A percentile compares a stretch with the other conserved stretches of the same genome.
phyloP scores from a whole-genome alignment of 768 basidiomycete genomes.

The Phylloporus sp. region DNA sequence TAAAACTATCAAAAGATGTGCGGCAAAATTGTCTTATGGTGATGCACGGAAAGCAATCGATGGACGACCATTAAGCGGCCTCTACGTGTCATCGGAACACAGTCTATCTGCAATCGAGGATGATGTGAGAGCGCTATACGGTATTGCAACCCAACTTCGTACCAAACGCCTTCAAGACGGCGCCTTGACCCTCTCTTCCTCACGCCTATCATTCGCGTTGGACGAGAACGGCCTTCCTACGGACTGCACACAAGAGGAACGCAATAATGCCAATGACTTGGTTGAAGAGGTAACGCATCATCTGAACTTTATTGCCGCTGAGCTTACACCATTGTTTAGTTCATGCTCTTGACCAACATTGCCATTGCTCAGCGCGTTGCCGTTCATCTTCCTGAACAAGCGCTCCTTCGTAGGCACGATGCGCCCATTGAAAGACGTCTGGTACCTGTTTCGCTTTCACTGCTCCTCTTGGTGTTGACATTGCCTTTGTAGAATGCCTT shows the following conservation, averaged over 20 bases:
- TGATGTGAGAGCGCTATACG: constrained; percentile 68
- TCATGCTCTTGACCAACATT: constrained; percentile 91
- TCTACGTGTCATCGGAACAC: constrained; percentile 55
- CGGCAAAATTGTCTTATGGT: constrained; percentile 77
- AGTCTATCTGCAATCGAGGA: constrained; percentile 56
- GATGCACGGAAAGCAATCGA: constrained; percentile 82
- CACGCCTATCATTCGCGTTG: constrained; percentile 69
- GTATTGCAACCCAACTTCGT: constrained; percentile 68
- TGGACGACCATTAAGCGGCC: constrained; percentile 53
- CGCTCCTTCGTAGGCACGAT: constrained; percentile 94
- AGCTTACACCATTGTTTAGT: constrained; percentile 41
- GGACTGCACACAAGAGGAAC: constrained; percentile 67
- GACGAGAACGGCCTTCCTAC: constrained; percentile 74
- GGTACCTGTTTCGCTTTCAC: constrained; percentile 32
- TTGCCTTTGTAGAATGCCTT: constrained; percentile 58
- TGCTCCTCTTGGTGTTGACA: constrained; percentile 2
- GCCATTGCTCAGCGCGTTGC: constrained; percentile 91
- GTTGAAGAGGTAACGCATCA: constrained; percentile 76
- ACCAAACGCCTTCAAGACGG: constrained; percentile 74
- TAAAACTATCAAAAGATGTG: constrained; percentile 52
- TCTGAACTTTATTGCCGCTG: neutral
- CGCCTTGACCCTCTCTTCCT: constrained; percentile 64
- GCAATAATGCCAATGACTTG: constrained; percentile 68
- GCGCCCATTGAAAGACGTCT: constrained; percentile 87
- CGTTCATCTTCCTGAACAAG: constrained; percentile 91